Percentiles rank a stretch among this genome's conserved stretches.
phyloP scores from a whole-genome alignment of 306 rosid species.

The Sophora flavescens region DNA sequence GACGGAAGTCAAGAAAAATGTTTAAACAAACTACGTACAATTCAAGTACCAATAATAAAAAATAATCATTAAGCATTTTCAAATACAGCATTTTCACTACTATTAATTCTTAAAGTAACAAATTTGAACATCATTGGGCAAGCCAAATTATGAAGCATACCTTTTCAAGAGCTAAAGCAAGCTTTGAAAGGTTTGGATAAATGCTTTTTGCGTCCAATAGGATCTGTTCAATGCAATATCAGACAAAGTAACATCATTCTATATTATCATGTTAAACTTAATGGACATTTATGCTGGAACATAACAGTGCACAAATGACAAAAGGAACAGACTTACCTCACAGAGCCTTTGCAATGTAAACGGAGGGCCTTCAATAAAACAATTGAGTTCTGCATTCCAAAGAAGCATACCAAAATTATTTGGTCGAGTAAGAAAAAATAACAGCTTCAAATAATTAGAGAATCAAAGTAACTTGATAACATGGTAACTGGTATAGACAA shows the following conservation, averaged over 20 bases:
- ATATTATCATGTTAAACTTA: constrained; percentile 32
- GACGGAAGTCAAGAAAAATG: constrained; percentile 15
- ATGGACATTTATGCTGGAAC: neutral
- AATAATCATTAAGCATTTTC: constrained; percentile 14
- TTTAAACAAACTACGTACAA: constrained; percentile 24
- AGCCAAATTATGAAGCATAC: constrained; percentile 53
- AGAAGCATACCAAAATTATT: constrained; percentile 43
- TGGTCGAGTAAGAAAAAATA: constrained; percentile 10
- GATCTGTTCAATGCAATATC: constrained; percentile 63
- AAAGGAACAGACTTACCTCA: constrained; percentile 64
- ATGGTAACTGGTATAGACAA: constrained; percentile 1
- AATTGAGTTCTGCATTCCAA: constrained; percentile 69
- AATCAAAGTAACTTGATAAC: constrained; percentile 6
- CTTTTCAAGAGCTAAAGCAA: constrained; percentile 95
- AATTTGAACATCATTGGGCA: constrained; percentile 29
- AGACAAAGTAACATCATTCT: constrained; percentile 29
- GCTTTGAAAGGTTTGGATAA: constrained; percentile 91
- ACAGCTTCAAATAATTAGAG: constrained; percentile 5
- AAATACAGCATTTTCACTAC: constrained; percentile 9
- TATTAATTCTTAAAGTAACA: constrained; percentile 19
- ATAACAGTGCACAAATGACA: constrained; percentile 23
- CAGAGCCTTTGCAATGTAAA: constrained; percentile 95
- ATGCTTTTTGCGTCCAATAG: constrained; percentile 76
- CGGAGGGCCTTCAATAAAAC: constrained; percentile 92
- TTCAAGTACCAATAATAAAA: constrained; percentile 17